Base-by-base conservation (phyloP, 192 early-diverging fungal species). In the Coemansia furcata region DNA sequence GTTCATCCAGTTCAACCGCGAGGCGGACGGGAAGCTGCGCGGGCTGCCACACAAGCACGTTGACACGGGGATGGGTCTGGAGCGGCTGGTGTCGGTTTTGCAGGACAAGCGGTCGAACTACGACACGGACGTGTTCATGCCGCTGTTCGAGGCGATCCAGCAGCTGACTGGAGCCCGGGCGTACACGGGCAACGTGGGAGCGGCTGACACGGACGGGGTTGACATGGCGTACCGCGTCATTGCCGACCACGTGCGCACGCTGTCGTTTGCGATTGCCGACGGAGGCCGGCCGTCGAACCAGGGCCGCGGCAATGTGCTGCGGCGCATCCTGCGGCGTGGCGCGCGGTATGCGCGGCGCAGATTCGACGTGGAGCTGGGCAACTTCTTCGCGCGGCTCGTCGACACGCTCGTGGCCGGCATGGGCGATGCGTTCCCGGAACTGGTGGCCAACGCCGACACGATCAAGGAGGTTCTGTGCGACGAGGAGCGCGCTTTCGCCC, bases 1-100 rank as follows among this genome's bases (percentile, higher is more conserved):
- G 68, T 99, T 99, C 63, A 99, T 99, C 87, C 90, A 98, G 78
- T 99, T 93, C 87, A 97, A 99, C 87, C 94, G 97, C 68, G 96
- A 98, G 74, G 74, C 89, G 11, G 94, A 95, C 77, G 88, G 94
- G 36, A 86, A 82, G 12, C 86, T 99, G 36, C 91, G 92, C 63
- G 84, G 89, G 30, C 86, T 99, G 40, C 97, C 97, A 37, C 95
- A 89, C 83, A 94, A 96, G 84, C 94, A 98, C 82, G 94, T 99
- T 69, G 97, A 99, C 84, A 99, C 97, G 23, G 97, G 97, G 10
- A 89, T 98, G 90, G 97, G 97, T 35, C 86, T 94, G 6, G 97
- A 99, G 84, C 94, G 97, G 72, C 78, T 99, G 30, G 93, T 95
- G 8, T 98, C 95, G 47, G 90, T 94, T 57, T 85, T 99, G 66